Conservation (phyloP, 306 rosid species). For the Glycyrrhiza uralensis region DNA sequence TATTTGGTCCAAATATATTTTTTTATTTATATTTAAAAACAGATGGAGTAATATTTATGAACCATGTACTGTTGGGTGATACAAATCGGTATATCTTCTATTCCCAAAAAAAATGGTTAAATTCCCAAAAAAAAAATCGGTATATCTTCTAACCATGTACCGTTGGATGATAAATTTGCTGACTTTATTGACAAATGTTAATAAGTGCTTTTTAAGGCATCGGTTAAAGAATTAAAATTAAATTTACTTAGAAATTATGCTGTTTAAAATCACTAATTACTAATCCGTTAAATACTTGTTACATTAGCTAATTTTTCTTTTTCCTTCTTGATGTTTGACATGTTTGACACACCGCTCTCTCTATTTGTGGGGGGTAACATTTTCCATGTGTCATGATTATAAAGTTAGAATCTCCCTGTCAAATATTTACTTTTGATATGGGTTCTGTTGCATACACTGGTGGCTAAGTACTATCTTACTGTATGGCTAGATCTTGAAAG, state of each 20-base stretch:
- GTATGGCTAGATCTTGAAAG: constrained; percentile 6
- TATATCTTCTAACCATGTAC: too few relatives aligned
- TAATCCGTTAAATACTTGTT: too few relatives aligned
- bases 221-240: too few relatives aligned
- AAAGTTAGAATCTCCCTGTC: constrained; percentile 27
- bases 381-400: constrained; percentile 24
- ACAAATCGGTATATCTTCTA: too few relatives aligned
- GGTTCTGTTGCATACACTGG: constrained; percentile 20
- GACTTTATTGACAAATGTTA: too few relatives aligned
- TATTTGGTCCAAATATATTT: too few relatives aligned
- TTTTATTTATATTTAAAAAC: too few relatives aligned
- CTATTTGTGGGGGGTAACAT: background rate
- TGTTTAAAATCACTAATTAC: too few relatives aligned
- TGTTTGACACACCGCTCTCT: background rate
- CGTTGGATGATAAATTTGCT: background rate
- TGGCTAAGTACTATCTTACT: constrained; percentile 12
- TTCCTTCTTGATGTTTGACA: background rate
- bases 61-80: background rate
- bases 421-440: constrained; percentile 36
- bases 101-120: too few relatives aligned
- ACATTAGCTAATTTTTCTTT: background rate
- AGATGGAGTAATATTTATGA: background rate
- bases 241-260: too few relatives aligned
- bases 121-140: background rate
- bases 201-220: too few relatives aligned